These are phyloP conservation scores for Magnusiomyces suaveolens DNA, from an alignment of 1,139 yeast species.

Conservation along the genomic window DNA sequence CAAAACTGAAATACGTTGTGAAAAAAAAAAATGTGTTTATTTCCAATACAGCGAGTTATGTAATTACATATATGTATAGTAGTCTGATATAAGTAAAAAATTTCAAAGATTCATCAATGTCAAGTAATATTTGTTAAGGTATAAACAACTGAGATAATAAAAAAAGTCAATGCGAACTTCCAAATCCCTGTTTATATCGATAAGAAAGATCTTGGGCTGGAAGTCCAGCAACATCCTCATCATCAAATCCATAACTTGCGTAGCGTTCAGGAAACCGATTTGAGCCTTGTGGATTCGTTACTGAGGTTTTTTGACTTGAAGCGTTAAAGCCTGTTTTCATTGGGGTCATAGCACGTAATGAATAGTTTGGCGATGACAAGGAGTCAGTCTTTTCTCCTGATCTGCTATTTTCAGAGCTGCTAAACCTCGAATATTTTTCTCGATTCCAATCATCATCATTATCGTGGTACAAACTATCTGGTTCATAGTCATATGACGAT, in stretches of 20 bases:
- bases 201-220: conserved; percentile 1
- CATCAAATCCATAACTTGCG: background rate
- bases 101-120: background rate
- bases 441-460: background rate
- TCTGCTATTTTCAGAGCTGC: background rate
- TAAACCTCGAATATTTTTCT: background rate
- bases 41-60: too few species aligned
- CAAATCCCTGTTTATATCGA: conserved; percentile 2
- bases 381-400: background rate
- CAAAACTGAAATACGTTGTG: too few species aligned
- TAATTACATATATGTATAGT: too few species aligned
- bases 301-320: background rate
- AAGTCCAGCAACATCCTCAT: background rate
- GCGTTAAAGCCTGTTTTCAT: background rate
- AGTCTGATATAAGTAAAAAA: too few species aligned
- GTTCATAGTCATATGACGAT: background rate
- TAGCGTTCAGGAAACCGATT: background rate
- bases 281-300: background rate
- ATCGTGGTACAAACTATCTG: background rate
- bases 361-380: background rate
- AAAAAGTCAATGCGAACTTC: background rate
- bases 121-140: background rate
- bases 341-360: background rate
- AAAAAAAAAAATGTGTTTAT: too few species aligned
- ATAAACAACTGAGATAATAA: too few species aligned